A percentile compares a stretch with the other conserved stretches of the same genome.
These are phyloP conservation scores for Blastomyces percursus DNA, from an alignment of 2,329 filamentous ascomycete species.

Conservation along the genomic window DNA sequence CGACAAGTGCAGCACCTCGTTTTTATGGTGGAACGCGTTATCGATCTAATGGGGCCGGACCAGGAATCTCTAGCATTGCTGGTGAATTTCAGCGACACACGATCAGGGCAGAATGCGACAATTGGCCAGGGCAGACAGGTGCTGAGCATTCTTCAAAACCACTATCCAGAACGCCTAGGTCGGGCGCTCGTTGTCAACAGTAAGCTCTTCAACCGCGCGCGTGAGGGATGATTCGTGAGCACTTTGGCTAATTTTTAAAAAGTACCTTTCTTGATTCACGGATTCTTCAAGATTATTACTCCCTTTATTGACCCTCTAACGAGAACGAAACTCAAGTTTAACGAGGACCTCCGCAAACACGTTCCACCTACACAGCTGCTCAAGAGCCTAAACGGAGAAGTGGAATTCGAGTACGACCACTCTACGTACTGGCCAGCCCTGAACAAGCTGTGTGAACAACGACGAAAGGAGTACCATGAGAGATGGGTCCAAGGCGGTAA, in stretches of 20 bases:
- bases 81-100: slow-evolving; percentile 81
- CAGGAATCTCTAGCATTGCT: slow-evolving; percentile 79
- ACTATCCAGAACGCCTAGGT: slow-evolving; percentile 88
- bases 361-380: slow-evolving; percentile 75
- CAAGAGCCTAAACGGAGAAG: slow-evolving; percentile 63
- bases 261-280: slow-evolving; percentile 85
- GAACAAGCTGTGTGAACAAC: slow-evolving; percentile 56
- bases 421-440: slow-evolving; percentile 79
- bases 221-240: background rate
- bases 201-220: slow-evolving; percentile 33
- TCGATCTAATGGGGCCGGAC: slow-evolving; percentile 76
- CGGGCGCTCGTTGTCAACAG: slow-evolving; percentile 81
- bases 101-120: slow-evolving; percentile 63
- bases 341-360: slow-evolving; percentile 75
- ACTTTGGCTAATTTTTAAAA: slow-evolving; percentile 4
- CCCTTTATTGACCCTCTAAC: slow-evolving; percentile 96
- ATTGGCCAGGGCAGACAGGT: slow-evolving; percentile 69
- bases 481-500: slow-evolving; percentile 75
- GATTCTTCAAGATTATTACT: slow-evolving; percentile 92
- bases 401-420: slow-evolving; percentile 90
- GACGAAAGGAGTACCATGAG: slow-evolving; percentile 49
- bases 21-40: slow-evolving; percentile 84
- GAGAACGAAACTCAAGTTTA: slow-evolving; percentile 92
- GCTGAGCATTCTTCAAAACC: slow-evolving; percentile 83
- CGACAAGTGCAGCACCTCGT: slow-evolving; percentile 88